phyloP scores from a whole-genome alignment of 805 yeast genomes.

The Priceomyces carsonii region DNA sequence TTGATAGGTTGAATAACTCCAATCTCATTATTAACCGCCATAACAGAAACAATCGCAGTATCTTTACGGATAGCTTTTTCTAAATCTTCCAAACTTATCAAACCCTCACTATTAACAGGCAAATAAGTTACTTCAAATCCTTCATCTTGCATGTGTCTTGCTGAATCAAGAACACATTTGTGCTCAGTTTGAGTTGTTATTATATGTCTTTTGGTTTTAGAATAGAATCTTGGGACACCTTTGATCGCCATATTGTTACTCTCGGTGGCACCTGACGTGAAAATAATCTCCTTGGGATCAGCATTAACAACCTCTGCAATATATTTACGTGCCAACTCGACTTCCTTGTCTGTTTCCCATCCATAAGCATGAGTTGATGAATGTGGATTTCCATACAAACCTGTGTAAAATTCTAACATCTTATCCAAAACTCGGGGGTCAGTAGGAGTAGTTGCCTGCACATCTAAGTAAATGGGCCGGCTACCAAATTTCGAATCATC shows the following conservation, averaged over 20 bases:
- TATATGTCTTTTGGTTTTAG: slow-evolving; percentile 86
- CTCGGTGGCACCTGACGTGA: slow-evolving; percentile 98
- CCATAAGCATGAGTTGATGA: slow-evolving; percentile 97
- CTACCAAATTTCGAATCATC: slow-evolving; percentile 56
- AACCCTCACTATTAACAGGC: slow-evolving; percentile 79
- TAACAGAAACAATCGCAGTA: slow-evolving; percentile 84
- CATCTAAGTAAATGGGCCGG: slow-evolving; percentile 93
- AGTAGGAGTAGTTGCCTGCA: slow-evolving; percentile 98
- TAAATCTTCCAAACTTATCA: slow-evolving; percentile 73
- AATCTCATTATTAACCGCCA: slow-evolving; percentile 98
- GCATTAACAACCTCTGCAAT: slow-evolving; percentile 86
- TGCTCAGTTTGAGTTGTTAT: slow-evolving; percentile 97
- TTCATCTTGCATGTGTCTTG: slow-evolving; percentile 92
- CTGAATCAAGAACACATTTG: slow-evolving; percentile 97
- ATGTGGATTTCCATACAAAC: slow-evolving; percentile 96
- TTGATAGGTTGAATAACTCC: slow-evolving; percentile 96
- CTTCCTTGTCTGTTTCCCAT: slow-evolving; percentile 96
- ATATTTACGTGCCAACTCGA: slow-evolving; percentile 81
- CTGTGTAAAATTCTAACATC: slow-evolving; percentile 85
- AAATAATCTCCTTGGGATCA: slow-evolving; percentile 94
- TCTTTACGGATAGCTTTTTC: slow-evolving; percentile 86
- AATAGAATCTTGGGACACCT: slow-evolving; percentile 94
- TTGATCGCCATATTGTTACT: slow-evolving; percentile 92
- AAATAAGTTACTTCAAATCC: slow-evolving; percentile 95
- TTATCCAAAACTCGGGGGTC: slow-evolving; percentile 94